Percentiles rank a stretch among this genome's conserved stretches.
Conservation (phyloP, 768 basidiomycete species). For the Tulasnella sp. region DNA sequence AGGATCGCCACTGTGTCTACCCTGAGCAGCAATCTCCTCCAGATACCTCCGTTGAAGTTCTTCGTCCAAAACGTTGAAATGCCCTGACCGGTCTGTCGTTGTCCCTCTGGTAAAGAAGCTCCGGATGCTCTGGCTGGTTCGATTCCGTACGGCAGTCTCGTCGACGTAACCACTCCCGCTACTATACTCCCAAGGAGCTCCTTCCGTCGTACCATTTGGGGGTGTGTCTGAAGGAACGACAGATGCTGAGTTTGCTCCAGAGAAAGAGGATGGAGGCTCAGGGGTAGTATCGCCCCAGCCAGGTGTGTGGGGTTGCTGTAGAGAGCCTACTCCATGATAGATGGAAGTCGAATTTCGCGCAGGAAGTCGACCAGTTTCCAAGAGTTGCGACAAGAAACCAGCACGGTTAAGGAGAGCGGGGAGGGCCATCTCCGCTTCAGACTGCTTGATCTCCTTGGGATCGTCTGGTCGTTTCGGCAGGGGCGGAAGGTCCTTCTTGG, state of each 20-base stretch:
- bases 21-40: slow-evolving; percentile 8
- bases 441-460: slow-evolving; percentile 25
- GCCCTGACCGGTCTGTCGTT: background rate
- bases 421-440: slow-evolving; percentile 44
- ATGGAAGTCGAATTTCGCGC: slow-evolving; percentile 36
- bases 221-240: background rate
- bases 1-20: background rate
- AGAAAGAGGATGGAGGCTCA: slow-evolving; percentile 1
- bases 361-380: slow-evolving; percentile 50
- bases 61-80: slow-evolving; percentile 16
- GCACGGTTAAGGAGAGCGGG: slow-evolving; percentile 48
- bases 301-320: slow-evolving; percentile 6
- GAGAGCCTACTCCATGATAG: slow-evolving; percentile 7
- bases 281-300: background rate
- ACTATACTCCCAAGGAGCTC: slow-evolving; percentile 15
- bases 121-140: slow-evolving; percentile 15
- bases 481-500: slow-evolving; percentile 4
- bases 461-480: background rate
- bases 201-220: background rate
- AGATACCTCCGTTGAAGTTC: slow-evolving; percentile 12
- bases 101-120: slow-evolving; percentile 18
- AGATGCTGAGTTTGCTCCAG: background rate
- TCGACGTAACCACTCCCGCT: slow-evolving; percentile 16
- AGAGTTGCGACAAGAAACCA: slow-evolving; percentile 40
- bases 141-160: slow-evolving; percentile 8